phyloP scores from a whole-genome alignment of 2,329 filamentous ascomycete genomes.

The Myrmaecium sp. region DNA sequence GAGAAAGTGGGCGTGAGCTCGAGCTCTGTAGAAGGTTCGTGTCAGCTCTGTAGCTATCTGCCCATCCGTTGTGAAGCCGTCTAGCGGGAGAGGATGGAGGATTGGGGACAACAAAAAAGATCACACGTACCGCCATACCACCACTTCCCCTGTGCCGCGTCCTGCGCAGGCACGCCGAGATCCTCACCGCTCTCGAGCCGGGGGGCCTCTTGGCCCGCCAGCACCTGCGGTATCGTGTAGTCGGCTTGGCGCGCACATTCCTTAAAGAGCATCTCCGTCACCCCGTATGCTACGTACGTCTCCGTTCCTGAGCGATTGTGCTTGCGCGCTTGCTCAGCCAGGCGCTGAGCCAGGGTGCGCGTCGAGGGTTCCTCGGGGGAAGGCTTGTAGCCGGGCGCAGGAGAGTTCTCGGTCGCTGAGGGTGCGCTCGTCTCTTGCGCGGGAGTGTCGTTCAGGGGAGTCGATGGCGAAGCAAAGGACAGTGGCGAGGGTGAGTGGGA shows the following conservation, averaged over 20 bases:
- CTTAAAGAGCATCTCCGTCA: conserved; percentile 64
- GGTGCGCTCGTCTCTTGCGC: too few species aligned
- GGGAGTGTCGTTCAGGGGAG: too few species aligned
- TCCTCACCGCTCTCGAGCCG: conserved; percentile 68
- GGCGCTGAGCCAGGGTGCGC: too few species aligned
- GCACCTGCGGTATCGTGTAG: conserved; percentile 56
- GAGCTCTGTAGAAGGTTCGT: conserved; percentile 38
- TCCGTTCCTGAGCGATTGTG: too few species aligned
- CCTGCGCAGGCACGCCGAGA: conserved; percentile 54
- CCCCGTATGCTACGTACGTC: conserved; percentile 63
- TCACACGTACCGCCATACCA: conserved; percentile 63
- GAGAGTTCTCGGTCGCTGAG: too few species aligned
- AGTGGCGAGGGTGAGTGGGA: too few species aligned
- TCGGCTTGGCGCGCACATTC: conserved; percentile 55
- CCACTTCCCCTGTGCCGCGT: too few species aligned
- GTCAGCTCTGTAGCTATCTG: background rate
- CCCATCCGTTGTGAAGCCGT: background rate
- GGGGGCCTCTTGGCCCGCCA: conserved; percentile 49
- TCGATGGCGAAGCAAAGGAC: too few species aligned
- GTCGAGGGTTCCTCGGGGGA: too few species aligned
- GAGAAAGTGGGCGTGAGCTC: conserved; percentile 74
- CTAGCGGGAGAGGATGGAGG: background rate
- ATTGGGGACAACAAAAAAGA: too few species aligned
- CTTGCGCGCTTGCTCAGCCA: too few species aligned
- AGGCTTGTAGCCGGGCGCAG: too few species aligned